Percentiles rank a stretch among this genome's conserved stretches.
Evolutionary conservation across 176 grass and related monocot species (phyloP).

Genomic region (Musa troglodytarum): DNA sequence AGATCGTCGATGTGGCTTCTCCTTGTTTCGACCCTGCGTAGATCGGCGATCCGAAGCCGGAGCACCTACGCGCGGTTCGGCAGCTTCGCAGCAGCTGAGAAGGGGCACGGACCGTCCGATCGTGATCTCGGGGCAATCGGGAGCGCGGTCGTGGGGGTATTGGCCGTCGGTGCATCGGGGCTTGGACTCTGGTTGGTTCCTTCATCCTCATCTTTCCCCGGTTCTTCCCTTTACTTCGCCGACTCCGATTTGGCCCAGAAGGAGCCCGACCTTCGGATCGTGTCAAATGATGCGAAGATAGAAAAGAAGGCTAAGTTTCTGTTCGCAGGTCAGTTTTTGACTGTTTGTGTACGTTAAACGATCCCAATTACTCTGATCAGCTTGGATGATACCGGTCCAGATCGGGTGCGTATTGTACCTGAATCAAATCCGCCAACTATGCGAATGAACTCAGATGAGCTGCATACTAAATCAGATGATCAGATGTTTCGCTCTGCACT

Average conservation of each 20-base stretch:
- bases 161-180: constrained; percentile 3
- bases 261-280: neutral
- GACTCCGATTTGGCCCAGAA: constrained; percentile 4
- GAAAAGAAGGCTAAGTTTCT: neutral
- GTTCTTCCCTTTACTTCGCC: neutral
- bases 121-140: neutral
- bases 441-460: too few relatives aligned
- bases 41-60: neutral
- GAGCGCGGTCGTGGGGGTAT: neutral
- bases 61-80: neutral
- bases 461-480: too few relatives aligned
- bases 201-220: neutral
- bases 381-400: too few relatives aligned
- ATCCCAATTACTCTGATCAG: too few relatives aligned
- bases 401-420: too few relatives aligned
- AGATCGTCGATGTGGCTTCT: neutral
- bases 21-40: neutral
- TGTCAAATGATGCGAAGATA: constrained; percentile 9
- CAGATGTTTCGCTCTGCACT: too few relatives aligned
- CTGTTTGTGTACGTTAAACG: too few relatives aligned
- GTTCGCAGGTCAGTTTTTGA: neutral
- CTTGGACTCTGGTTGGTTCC: constrained; percentile 8
- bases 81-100: neutral
- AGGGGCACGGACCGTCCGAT: neutral
- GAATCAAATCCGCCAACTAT: too few relatives aligned